These are phyloP conservation scores for Chionographis japonica DNA, from an alignment of 106 monocot genomes.

Conservation along the genomic window DNA sequence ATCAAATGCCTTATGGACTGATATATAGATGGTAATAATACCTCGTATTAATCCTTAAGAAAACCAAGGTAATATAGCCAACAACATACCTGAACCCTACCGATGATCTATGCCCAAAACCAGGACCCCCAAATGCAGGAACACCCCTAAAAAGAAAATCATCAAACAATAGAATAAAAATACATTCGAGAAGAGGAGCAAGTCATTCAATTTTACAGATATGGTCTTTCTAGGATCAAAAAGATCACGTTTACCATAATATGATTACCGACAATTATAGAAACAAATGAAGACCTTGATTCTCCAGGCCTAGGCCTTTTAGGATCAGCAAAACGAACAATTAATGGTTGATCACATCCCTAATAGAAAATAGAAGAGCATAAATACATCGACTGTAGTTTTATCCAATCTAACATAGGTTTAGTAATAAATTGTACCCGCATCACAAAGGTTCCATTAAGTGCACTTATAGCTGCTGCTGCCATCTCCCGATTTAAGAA, in stretches of 20 bases:
- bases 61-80: background rate
- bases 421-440: conserved; percentile 32
- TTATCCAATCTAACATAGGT: background rate
- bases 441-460: conserved; percentile 84
- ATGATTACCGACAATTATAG: background rate
- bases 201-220: too few species aligned
- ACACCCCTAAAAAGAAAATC: conserved; percentile 46
- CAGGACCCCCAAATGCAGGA: conserved; percentile 97
- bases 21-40: too few species aligned
- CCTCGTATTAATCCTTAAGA: too few species aligned
- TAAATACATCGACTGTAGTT: conserved; percentile 3
- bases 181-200: too few species aligned
- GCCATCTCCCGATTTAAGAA: conserved; percentile 84
- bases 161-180: too few species aligned
- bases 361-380: conserved; percentile 12
- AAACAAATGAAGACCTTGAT: conserved; percentile 48
- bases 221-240: background rate
- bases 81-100: conserved; percentile 50
- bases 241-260: background rate
- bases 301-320: conserved; percentile 89
- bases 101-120: conserved; percentile 66
- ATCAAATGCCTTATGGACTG: too few species aligned
- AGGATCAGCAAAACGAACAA: conserved; percentile 97
- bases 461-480: conserved; percentile 70
- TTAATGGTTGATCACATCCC: conserved; percentile 98